Percentiles rank a stretch among this genome's conserved stretches.
Evolutionary conservation across 495 filamentous ascomycete species (phyloP).

Genomic region (Tuber umbilicatum): DNA sequence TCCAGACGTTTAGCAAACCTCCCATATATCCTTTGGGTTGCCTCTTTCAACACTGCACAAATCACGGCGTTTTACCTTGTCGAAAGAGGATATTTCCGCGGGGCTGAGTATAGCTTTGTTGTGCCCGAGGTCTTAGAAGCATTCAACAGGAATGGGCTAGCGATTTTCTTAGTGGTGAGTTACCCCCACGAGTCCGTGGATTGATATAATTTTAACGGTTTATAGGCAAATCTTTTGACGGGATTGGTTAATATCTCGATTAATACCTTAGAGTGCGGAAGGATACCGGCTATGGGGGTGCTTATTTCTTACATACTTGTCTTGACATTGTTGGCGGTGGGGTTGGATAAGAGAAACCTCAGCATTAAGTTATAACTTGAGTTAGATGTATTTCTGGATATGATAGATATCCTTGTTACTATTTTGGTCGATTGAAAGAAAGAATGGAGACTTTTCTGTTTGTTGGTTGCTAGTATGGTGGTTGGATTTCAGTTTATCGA

Average conservation of each 20-base stretch:
- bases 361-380: conserved; percentile 63
- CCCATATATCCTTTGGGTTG: conserved; percentile 87
- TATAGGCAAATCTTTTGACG: conserved; percentile 71
- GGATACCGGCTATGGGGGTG: conserved; percentile 61
- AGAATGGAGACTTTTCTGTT: background rate
- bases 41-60: conserved; percentile 77
- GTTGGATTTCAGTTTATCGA: background rate
- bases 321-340: conserved; percentile 61
- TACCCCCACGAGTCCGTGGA: background rate
- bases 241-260: conserved; percentile 81
- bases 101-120: conserved; percentile 56
- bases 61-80: conserved; percentile 68
- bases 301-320: conserved; percentile 63
- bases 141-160: conserved; percentile 82
- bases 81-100: conserved; percentile 67
- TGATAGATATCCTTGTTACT: background rate
- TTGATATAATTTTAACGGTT: background rate
- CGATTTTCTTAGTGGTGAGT: conserved; percentile 62
- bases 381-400: background rate
- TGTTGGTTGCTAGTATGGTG: background rate
- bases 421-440: background rate
- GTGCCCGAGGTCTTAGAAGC: conserved; percentile 73
- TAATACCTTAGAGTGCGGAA: conserved; percentile 64
- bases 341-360: conserved; percentile 62
- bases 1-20: conserved; percentile 88